Base-by-base conservation (phyloP, 2,329 filamentous ascomycete genomes). In the Davidsoniella australis region DNA sequence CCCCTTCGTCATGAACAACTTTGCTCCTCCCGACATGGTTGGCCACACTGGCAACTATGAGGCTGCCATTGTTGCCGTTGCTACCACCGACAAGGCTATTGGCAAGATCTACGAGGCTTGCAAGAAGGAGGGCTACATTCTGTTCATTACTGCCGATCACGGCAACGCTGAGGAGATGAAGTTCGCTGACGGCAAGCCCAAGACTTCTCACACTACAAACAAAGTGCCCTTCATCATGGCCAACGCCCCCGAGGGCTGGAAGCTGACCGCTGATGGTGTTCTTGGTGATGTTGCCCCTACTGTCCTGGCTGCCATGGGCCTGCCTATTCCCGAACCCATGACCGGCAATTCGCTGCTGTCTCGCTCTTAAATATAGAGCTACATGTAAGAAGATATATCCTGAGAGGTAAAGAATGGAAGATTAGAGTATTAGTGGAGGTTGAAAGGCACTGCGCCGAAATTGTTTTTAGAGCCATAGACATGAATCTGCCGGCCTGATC, bases 1-100 rank as follows among this genome's bases (percentile, higher is more conserved):
- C 68, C 87, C 91, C 62, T 96, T 98, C 62, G 73, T 98, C 66
- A 98, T 98, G 91, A 95, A 96, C 80, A 98, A 98, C 78, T 96
- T 98, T 67, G 91, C 91, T 40, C 91, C 91, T 40, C 91, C 91
- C 16, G 91, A 98, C 69, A 98, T 98, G 91, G 91, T 98, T 56
- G 91, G 91, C 58, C 91, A 98, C 71, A 98, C 91, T 9, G 91
- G 91, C 62, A 87, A 94, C 53, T 96, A 96, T 68, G 82, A 96
- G 59, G 89, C 91, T 26, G 91, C 91, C 51, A 80, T 98, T 55
- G 63, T 91, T 60, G 91, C 80, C 58, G 82, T 82, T 58, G 73
- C 80, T 57, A 80, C 89, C 57, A 98, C 91, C 10, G 91, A 98
- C 66, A 85, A 83, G 70, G 89, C 85, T 49, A 98, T 98, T 59